Conservation (phyloP, 257 asterid species). For the Nicotiana sylvestris region DNA sequence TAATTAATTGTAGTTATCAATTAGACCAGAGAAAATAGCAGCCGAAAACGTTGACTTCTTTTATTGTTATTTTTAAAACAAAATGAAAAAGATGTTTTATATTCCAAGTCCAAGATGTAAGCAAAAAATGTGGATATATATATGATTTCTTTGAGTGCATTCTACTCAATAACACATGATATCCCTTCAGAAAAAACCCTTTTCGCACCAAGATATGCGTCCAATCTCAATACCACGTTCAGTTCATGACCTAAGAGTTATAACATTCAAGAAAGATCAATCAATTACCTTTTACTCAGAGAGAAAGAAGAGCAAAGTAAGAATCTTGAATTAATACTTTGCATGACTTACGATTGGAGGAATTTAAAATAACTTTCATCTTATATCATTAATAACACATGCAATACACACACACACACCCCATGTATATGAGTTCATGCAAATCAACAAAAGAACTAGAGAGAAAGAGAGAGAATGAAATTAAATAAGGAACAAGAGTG, state of each 20-base stretch:
- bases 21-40: constrained; percentile 23
- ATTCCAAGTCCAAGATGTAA: background rate
- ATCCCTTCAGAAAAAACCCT: background rate
- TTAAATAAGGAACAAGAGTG: no score
- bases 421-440: background rate
- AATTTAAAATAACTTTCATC: no score
- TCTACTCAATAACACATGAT: constrained; percentile 39
- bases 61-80: background rate
- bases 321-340: background rate
- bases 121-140: constrained; percentile 20
- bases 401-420: no score
- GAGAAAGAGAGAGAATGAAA: background rate
- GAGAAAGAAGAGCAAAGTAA: background rate
- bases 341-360: background rate
- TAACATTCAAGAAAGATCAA: background rate
- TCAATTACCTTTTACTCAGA: background rate
- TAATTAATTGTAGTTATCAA: constrained; percentile 18
- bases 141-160: constrained; percentile 82
- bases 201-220: background rate
- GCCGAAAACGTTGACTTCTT: constrained; percentile 60
- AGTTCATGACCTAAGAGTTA: background rate
- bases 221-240: background rate
- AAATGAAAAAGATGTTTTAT: background rate
- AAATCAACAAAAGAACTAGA: background rate
- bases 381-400: background rate